Percentiles rank a stretch among this genome's conserved stretches.
Evolutionary conservation across 2,329 filamentous ascomycete genomes (phyloP).

Genomic region (Colletotrichum tofieldiae): DNA sequence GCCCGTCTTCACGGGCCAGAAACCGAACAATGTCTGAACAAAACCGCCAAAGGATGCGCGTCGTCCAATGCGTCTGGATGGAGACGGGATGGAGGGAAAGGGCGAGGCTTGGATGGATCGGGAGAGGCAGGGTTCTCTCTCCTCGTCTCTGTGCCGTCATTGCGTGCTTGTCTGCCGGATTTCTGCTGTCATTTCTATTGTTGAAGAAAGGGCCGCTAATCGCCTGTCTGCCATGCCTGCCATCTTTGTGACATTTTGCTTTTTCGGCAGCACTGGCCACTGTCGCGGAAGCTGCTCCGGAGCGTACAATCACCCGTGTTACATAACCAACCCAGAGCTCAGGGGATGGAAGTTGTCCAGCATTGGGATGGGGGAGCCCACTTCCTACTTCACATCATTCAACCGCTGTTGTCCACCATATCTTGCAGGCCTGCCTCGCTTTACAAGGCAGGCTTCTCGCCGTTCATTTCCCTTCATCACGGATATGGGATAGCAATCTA

Average conservation of each 20-base stretch:
- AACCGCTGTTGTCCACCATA: neutral
- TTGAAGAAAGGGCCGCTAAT: constrained; percentile 13
- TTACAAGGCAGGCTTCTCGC: neutral
- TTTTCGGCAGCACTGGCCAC: neutral
- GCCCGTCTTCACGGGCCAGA: constrained; percentile 15
- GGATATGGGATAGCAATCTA: neutral
- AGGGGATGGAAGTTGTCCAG: neutral
- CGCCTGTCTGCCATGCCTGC: neutral
- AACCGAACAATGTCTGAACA: constrained; percentile 3
- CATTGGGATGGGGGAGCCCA: neutral
- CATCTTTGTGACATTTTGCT: neutral
- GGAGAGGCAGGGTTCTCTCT: neutral
- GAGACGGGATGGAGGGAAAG: neutral
- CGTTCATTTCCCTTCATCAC: neutral
- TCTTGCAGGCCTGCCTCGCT: neutral
- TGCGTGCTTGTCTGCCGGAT: neutral
- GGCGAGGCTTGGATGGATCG: neutral
- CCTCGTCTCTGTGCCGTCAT: neutral
- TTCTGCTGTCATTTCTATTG: constrained; percentile 7
- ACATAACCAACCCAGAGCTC: neutral
- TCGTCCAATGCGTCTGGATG: constrained; percentile 14
- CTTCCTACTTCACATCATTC: neutral
- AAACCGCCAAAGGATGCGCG: constrained; percentile 3
- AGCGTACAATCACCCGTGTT: neutral
- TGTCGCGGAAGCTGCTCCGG: neutral